Evolutionary conservation across 2,329 filamentous ascomycete species (phyloP), one percentile per base, ranked within the genome.

Genomic region (Harringtonia lauricola): DNA sequence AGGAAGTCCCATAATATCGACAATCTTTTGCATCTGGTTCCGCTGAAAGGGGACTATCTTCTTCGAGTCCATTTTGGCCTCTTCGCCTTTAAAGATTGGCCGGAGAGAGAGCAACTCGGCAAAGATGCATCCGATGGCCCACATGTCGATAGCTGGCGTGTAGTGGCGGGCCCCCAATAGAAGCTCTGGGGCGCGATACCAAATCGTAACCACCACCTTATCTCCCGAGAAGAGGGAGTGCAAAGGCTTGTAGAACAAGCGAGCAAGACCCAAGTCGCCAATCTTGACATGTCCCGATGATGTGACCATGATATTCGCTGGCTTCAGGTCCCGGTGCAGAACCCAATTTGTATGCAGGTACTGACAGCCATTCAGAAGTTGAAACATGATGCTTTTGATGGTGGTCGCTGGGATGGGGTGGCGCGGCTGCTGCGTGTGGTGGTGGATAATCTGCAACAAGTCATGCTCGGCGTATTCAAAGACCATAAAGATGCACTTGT

Each of bases 401-500:
- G 87, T 94, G 21, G 79, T 71, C 0, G 90, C 83, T 1, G 90
- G 88, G 46, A 98, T 95, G 7, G 86, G 83, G 53, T 92, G 86
- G 22, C 89, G 76, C 24, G 87, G 81, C 46, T 89, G 83, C 60
- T 95, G 83, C 2, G 86, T 94, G 63, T 98, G 92, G 59, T 96
- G 89, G 60, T 98, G 92, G 53, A 98, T 95, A 59, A 98, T 96
- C 62, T 98, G 92, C 5, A 98, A 71, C 31, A 98, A 68, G 62
- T 98, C 92, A 62, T 98, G 92, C 64, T 98, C 92, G 52, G 92
- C 92, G 61, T 95, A 98, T 62, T 96, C 92, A 55, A 98, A 96
- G 2, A 98, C 89, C 84, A 98, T 98, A 65, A 89, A 98, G 60
- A 98, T 96, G 66, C 89, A 95, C 67, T 96, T 96, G 63, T 95